These are phyloP conservation scores for Dacryopinax primogenitus DNA, from an alignment of 768 basidiomycete genomes.

Conservation along the genomic window DNA sequence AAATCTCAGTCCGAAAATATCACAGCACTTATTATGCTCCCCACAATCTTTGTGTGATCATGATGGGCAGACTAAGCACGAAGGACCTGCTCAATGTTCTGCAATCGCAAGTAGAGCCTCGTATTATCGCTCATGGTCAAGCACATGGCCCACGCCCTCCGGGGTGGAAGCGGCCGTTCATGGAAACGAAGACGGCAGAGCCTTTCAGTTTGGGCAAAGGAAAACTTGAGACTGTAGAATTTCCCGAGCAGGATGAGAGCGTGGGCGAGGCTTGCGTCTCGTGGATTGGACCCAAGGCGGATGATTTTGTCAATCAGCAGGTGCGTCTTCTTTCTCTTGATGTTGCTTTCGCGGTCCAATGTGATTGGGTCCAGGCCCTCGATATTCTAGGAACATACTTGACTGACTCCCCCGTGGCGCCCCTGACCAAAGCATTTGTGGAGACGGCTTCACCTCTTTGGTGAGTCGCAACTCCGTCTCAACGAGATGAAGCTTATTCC, in stretches of 20 bases:
- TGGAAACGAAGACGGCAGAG: constrained; percentile 71
- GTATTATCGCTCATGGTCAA: constrained; percentile 61
- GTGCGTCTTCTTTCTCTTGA: constrained; percentile 26
- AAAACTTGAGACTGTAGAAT: constrained; percentile 59
- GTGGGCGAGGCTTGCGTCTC: constrained; percentile 72
- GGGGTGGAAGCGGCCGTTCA: constrained; percentile 87
- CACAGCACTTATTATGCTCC: constrained; percentile 85
- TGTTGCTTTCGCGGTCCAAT: constrained; percentile 9
- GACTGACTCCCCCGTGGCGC: constrained; percentile 66
- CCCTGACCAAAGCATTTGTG: constrained; percentile 64
- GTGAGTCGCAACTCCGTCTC: constrained; percentile 30
- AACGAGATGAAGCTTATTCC: constrained; percentile 10
- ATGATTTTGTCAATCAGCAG: constrained; percentile 58
- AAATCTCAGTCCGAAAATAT: constrained; percentile 62
- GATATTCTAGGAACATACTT: constrained; percentile 80
- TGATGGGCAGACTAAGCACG: constrained; percentile 75
- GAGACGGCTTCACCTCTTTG: constrained; percentile 85
- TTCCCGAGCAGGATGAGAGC: constrained; percentile 93
- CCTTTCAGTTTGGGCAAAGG: constrained; percentile 42
- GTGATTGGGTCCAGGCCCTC: constrained; percentile 44
- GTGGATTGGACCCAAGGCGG: constrained; percentile 65
- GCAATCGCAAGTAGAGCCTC: constrained; percentile 72
- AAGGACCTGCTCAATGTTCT: constrained; percentile 65
- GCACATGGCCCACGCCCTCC: constrained; percentile 53
- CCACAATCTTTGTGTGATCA: constrained; percentile 81